A percentile compares a stretch with the other conserved stretches of the same genome.
Conservation (phyloP, 2,329 filamentous ascomycete species). For the Pestalotiopsis sp. region DNA sequence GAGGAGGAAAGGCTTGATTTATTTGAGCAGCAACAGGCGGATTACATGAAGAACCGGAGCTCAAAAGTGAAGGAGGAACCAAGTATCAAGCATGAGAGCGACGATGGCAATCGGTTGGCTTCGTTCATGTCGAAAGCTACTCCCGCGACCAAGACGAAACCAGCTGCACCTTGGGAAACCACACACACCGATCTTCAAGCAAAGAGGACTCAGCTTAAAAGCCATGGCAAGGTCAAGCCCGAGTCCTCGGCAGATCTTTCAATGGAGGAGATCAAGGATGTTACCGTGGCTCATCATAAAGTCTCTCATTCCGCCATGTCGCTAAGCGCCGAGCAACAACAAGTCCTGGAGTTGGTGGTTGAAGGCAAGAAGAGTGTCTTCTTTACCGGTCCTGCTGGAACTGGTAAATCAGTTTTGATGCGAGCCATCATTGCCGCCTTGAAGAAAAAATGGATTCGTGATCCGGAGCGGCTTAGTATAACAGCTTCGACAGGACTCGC, state of each 20-base stretch:
- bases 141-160: slow-evolving; percentile 36
- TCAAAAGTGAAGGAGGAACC: neutral
- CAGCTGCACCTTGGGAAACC: slow-evolving; percentile 66
- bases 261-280: slow-evolving; percentile 50
- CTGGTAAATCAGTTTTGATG: slow-evolving; percentile 95
- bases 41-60: neutral
- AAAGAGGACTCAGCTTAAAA: slow-evolving; percentile 75
- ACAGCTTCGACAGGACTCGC: slow-evolving; percentile 95
- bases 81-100: neutral
- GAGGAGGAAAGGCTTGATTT: neutral
- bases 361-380: slow-evolving; percentile 87
- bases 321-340: slow-evolving; percentile 83
- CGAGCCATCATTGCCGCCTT: slow-evolving; percentile 84
- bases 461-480: slow-evolving; percentile 85
- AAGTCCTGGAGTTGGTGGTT: slow-evolving; percentile 81
- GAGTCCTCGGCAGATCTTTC: slow-evolving; percentile 41
- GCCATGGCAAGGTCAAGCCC: slow-evolving; percentile 52
- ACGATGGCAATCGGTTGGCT: neutral
- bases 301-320: slow-evolving; percentile 60
- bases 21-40: neutral
- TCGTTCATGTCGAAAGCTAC: slow-evolving; percentile 22
- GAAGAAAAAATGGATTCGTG: slow-evolving; percentile 73
- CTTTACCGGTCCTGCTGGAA: slow-evolving; percentile 95
- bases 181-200: slow-evolving; percentile 76
- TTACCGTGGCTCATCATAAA: slow-evolving; percentile 34